Evolutionary conservation across 306 rosid species (phyloP).

Genomic region (Cicer pinnatifidum): DNA sequence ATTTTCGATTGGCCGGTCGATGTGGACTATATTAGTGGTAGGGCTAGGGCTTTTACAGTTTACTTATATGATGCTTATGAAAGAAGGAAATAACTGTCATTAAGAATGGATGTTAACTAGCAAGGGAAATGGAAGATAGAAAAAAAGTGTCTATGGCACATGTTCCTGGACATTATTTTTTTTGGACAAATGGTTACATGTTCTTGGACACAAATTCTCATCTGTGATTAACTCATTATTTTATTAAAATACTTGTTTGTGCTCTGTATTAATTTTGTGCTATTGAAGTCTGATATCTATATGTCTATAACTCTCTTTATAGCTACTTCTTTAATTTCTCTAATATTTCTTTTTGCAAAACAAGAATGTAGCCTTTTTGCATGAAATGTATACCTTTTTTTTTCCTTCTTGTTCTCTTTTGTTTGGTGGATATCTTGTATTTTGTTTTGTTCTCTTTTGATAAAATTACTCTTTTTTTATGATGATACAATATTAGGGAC

Average conservation of each 20-base stretch:
- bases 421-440: not conserved
- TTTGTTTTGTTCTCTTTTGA: constrained; percentile 1
- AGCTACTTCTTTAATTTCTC: too few relatives aligned
- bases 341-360: not conserved
- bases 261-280: not conserved
- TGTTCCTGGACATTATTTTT: too few relatives aligned
- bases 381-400: not conserved
- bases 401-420: not conserved
- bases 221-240: constrained; percentile 26
- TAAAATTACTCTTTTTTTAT: not conserved
- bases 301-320: not conserved
- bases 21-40: constrained; percentile 14
- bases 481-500: not conserved
- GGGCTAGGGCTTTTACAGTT: constrained; percentile 12
- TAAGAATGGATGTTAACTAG: not conserved
- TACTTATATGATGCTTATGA: constrained; percentile 20
- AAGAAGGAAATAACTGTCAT: constrained; percentile 22
- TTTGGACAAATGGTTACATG: constrained; percentile 16
- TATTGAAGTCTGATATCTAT: not conserved
- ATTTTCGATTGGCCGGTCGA: constrained; percentile 23
- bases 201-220: not conserved
- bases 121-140: constrained; percentile 3
- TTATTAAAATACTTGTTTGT: constrained; percentile 11
- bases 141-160: not conserved
- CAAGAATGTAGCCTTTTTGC: not conserved